Base-by-base conservation (phyloP, 163 green algal genomes). In the Trebouxiophyceae sp. region DNA sequence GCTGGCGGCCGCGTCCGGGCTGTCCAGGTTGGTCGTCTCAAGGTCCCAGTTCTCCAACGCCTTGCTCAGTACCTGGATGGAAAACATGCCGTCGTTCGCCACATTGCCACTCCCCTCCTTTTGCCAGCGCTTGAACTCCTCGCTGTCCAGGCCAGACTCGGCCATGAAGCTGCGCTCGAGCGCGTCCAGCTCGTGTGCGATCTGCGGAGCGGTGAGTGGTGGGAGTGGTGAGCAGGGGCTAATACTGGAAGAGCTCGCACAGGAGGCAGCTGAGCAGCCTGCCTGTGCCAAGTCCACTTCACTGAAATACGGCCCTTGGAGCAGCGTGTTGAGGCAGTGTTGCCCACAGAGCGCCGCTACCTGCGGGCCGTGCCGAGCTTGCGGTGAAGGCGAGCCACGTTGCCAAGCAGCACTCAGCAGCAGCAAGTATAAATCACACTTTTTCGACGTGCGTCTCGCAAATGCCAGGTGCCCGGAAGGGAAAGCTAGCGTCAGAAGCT, bases 271-370 rank as follows among this genome's bases (percentile, higher is more conserved):
- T 60, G 33, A 27, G 3, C 20, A 39, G 34, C 23, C 5, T 32
- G 16, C 30, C 12, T 46, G n/a, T 31, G 77, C 76, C 23, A 95
- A 62, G 39, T 95, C 85, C 3, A 87, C 57, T 33, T 86, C 85
- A 28, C 47, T 79, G 60, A 96, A 95, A 34, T 79, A 83, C 0
- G 89, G 84, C 0, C 85, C 89, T 67, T 96, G 86, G n/a, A 95
- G 73, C 7, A 97, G 70, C 1, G 87, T 89, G 74, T 97, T 97
- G 2, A 97, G 46, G 64, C 76, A 86, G 70, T 97, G 91, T 0
- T 93, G 84, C 3, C 86, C 91, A 66, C 91, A 97, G 0, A 96
- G 75, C 0, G 84, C 80, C 5, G 79, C 79, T 22, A 81, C 75
- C 77, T 95, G 78, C 29, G n/a, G 31, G 23, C 32, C 33, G 20